Base-by-base conservation (phyloP, 495 filamentous ascomycete species). In the Letharia columbiana region DNA sequence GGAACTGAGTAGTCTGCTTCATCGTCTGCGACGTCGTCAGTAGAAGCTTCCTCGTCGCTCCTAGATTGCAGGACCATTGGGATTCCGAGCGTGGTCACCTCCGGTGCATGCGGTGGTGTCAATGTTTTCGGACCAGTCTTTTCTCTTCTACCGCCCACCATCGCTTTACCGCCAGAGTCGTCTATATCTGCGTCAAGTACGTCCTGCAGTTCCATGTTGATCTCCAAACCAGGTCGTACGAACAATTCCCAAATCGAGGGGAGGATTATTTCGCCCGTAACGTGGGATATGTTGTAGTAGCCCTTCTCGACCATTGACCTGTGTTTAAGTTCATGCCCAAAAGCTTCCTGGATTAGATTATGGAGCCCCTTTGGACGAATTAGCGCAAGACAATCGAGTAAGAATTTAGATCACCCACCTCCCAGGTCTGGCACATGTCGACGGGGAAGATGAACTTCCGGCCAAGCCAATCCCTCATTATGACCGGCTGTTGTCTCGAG, bases 381-480 rank as follows among this genome's bases (percentile, higher is more conserved):
- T 31, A 42, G 40, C 23, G 23, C 10, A 3, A 37, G 54, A 57
- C 7, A 10, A 35, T 57, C 17, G 15, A 2, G 15, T 37, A 6
- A 17, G 33, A 35, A 9, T 33, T 57, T 17, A 11, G 17, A 57
- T 37, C 7, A 11, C 60, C 4, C 44, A 62, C 60, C 40, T 62
- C 23, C 60, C 44, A 44, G 10, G 41, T 62, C 44, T 62, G 40
- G 39, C 60, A 62, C 60, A 47, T 44, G 33, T 45, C 20, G 18
- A 62, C 33, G 7, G 60, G 60, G 28, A 62, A 62, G 23, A 44
- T 45, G 39, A 62, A 47, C 35, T 42, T 57, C 33, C 54, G 54
- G 17, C 33, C 54, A 2, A 57, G 31, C 54, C 54, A 57, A 37
- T 57, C 54, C 33, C 54, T 57, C 54, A 57, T 57, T 18, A 57